Evolutionary conservation across 2,329 filamentous ascomycete species (phyloP).

Genomic region (Sporothrix humicola): DNA sequence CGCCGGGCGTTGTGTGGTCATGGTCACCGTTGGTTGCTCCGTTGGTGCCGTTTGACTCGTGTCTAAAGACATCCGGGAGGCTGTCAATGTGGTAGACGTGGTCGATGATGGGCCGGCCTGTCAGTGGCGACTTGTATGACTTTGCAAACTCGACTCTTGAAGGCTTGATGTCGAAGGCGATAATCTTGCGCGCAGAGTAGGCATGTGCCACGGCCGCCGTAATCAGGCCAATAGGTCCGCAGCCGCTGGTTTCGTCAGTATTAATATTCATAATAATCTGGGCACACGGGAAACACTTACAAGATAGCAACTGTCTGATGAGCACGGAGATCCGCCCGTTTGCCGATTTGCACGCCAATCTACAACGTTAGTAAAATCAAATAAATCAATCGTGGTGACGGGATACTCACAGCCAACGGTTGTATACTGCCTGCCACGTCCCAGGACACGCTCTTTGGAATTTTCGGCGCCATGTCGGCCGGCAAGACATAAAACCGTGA

Average conservation of each 20-base stretch:
- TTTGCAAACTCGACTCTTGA: slow-evolving; percentile 79
- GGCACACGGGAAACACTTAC: slow-evolving; percentile 35
- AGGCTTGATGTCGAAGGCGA: slow-evolving; percentile 86
- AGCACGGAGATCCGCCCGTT: slow-evolving; percentile 72
- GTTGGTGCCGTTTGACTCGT: neutral
- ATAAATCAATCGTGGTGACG: neutral
- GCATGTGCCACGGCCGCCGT: slow-evolving; percentile 84
- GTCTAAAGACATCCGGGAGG: slow-evolving; percentile 62
- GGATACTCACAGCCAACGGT: slow-evolving; percentile 66
- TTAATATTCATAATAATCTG: too few relatives aligned
- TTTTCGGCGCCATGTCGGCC: slow-evolving; percentile 89
- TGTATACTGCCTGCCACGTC: slow-evolving; percentile 91
- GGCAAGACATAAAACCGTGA: slow-evolving; percentile 83
- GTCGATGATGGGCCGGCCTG: slow-evolving; percentile 64
- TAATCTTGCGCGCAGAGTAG: slow-evolving; percentile 80
- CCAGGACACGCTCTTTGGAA: slow-evolving; percentile 75
- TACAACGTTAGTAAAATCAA: neutral
- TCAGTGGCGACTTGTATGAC: slow-evolving; percentile 48
- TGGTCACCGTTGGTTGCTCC: neutral
- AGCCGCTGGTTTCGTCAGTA: slow-evolving; percentile 53
- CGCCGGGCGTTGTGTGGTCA: slow-evolving; percentile 24
- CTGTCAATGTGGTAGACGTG: slow-evolving; percentile 70
- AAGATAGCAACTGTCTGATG: slow-evolving; percentile 82
- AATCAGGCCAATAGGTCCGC: slow-evolving; percentile 83
- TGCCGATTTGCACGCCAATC: slow-evolving; percentile 75